phyloP scores from a whole-genome alignment of 179 eudicot species.

The Vitellaria paradoxa region DNA sequence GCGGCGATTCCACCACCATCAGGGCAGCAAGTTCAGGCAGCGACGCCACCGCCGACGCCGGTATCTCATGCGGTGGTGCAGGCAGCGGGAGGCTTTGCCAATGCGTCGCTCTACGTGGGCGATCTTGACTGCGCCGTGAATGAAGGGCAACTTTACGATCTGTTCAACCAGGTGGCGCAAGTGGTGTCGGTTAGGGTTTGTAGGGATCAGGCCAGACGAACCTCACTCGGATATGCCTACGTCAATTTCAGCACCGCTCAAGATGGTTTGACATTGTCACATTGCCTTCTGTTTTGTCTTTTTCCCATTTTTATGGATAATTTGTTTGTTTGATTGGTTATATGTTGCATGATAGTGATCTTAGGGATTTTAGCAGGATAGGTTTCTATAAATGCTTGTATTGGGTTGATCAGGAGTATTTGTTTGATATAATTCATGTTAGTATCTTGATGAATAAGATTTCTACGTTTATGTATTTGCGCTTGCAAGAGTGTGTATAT shows the following conservation, averaged over 20 bases:
- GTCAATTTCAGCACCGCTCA: conserved; percentile 48
- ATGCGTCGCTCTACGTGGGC: conserved; percentile 57
- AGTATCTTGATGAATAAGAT: neutral
- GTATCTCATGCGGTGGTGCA: neutral
- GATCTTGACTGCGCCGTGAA: conserved; percentile 51
- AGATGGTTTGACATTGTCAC: conserved; percentile 35
- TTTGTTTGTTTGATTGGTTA: neutral
- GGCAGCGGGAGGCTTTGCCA: neutral
- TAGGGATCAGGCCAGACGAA: conserved; percentile 16
- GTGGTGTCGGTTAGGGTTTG: conserved; percentile 19
- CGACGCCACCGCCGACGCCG: neutral
- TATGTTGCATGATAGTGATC: neutral
- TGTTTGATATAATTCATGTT: neutral
- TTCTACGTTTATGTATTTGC: neutral
- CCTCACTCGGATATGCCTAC: conserved; percentile 57
- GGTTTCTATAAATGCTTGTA: neutral
- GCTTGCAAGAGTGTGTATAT: neutral
- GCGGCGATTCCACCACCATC: conserved; percentile 2
- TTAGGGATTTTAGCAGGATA: neutral
- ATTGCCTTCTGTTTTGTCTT: neutral
- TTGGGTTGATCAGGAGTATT: neutral
- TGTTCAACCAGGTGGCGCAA: conserved; percentile 16
- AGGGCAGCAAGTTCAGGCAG: neutral
- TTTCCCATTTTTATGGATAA: neutral
- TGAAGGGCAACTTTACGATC: conserved; percentile 15